These are phyloP conservation scores for Pseudopyricularia cyperi DNA, from an alignment of 2,329 filamentous ascomycete species.

Conservation along the genomic window DNA sequence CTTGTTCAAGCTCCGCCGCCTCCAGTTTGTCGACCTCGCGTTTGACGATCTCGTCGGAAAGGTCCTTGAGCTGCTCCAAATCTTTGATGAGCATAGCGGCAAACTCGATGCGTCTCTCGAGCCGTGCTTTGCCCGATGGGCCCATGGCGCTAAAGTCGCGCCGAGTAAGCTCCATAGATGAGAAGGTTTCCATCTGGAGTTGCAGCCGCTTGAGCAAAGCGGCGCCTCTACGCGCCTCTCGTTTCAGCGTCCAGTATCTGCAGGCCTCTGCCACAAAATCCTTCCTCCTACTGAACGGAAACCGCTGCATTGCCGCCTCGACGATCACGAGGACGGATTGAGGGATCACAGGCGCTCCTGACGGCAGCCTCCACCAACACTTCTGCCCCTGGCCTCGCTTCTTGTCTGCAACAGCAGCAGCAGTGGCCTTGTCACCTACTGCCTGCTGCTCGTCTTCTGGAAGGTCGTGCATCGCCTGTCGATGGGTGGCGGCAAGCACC, in stretches of 20 bases:
- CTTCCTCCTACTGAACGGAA: slow-evolving; percentile 69
- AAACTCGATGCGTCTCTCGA: slow-evolving; percentile 79
- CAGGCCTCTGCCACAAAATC: slow-evolving; percentile 89
- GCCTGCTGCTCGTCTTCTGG: slow-evolving; percentile 71
- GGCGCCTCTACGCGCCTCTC: slow-evolving; percentile 82
- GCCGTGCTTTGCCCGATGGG: slow-evolving; percentile 60
- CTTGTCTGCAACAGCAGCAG: slow-evolving; percentile 32
- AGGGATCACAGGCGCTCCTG: slow-evolving; percentile 87
- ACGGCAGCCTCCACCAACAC: slow-evolving; percentile 80
- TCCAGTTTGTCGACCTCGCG: slow-evolving; percentile 69
- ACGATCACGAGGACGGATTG: slow-evolving; percentile 78
- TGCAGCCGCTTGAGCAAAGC: slow-evolving; percentile 87
- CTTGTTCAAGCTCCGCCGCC: slow-evolving; percentile 60
- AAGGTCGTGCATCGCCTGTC: slow-evolving; percentile 51
- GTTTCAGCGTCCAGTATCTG: slow-evolving; percentile 95
- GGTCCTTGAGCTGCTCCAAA: slow-evolving; percentile 58
- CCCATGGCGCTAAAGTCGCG: slow-evolving; percentile 96
- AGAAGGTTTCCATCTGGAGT: slow-evolving; percentile 89
- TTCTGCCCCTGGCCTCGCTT: slow-evolving; percentile 60
- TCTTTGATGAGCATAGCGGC: slow-evolving; percentile 64
- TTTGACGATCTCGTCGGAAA: slow-evolving; percentile 60
- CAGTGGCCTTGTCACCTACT: slow-evolving; percentile 63
- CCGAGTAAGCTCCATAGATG: slow-evolving; percentile 91
- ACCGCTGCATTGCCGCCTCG: slow-evolving; percentile 69
- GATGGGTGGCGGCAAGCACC: slow-evolving; percentile 62